These are phyloP conservation scores for Colletotrichum destructivum DNA, from an alignment of 2,329 filamentous ascomycete species.

Conservation along the genomic window DNA sequence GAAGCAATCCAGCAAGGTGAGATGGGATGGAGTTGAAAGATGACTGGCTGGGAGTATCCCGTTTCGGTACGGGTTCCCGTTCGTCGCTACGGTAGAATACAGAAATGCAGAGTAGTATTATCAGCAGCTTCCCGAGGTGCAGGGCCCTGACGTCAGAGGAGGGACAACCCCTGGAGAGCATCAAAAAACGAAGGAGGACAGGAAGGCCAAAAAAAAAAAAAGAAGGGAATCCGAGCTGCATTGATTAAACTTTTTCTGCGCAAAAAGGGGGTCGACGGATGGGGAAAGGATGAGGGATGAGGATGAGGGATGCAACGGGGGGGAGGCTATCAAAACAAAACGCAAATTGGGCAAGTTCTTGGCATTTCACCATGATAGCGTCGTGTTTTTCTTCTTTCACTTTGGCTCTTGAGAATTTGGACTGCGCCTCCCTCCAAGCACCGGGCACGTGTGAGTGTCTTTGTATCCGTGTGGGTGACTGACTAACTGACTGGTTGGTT, in stretches of 20 bases:
- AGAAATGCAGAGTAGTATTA: background rate
- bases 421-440: background rate
- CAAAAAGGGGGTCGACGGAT: background rate
- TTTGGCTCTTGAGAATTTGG: too few species aligned
- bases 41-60: background rate
- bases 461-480: conserved; percentile 10
- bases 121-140: background rate
- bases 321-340: conserved; percentile 13
- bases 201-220: background rate
- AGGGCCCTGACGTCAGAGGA: conserved; percentile 8
- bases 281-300: background rate
- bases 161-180: background rate
- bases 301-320: background rate
- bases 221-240: too few species aligned
- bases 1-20: background rate
- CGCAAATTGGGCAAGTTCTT: conserved; percentile 10
- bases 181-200: background rate
- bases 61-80: background rate
- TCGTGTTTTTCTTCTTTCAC: background rate
- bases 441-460: conserved; percentile 13
- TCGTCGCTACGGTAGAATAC: background rate
- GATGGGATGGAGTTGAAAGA: background rate
- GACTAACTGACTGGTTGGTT: background rate
- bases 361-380: conserved; percentile 5
- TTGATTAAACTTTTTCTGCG: background rate